phyloP scores from a whole-genome alignment of 495 filamentous ascomycete genomes.

The Xylaria palmicola region DNA sequence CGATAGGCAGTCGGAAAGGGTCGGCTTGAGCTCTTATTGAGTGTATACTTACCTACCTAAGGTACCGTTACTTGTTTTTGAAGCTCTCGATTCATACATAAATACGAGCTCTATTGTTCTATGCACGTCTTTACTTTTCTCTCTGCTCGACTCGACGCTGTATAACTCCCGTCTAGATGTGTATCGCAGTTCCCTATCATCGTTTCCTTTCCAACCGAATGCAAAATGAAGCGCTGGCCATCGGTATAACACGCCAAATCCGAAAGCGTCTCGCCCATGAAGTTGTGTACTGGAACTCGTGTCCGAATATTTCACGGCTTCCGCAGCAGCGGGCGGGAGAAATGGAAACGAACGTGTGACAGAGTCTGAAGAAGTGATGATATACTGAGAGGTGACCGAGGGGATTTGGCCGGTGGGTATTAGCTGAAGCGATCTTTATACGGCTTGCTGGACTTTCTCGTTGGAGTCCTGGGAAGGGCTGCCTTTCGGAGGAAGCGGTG shows the following conservation, averaged over 20 bases:
- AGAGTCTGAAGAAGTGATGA: background rate
- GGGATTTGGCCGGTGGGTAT: too few relatives aligned
- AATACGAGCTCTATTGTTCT: background rate
- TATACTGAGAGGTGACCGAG: background rate
- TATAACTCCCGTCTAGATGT: too few relatives aligned
- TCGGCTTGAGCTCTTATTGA: too few relatives aligned
- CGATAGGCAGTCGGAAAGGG: background rate
- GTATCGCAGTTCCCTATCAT: too few relatives aligned
- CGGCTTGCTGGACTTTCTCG: conserved; percentile 1
- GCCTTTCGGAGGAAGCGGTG: background rate
- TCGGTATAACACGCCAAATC: background rate
- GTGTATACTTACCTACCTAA: too few relatives aligned
- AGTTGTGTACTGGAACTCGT: background rate
- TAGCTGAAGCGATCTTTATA: background rate
- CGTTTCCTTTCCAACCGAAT: too few relatives aligned
- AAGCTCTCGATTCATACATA: background rate
- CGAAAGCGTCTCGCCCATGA: background rate
- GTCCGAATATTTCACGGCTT: too few relatives aligned
- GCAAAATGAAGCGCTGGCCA: background rate
- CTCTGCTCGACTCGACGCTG: too few relatives aligned
- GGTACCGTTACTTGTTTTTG: too few relatives aligned
- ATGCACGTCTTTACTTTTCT: too few relatives aligned
- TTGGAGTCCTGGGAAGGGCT: background rate
- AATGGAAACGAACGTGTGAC: too few relatives aligned
- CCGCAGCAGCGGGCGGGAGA: too few relatives aligned